Conservation (phyloP, 1,284 basidiomycete genomes). For the Peniophora sp. region DNA sequence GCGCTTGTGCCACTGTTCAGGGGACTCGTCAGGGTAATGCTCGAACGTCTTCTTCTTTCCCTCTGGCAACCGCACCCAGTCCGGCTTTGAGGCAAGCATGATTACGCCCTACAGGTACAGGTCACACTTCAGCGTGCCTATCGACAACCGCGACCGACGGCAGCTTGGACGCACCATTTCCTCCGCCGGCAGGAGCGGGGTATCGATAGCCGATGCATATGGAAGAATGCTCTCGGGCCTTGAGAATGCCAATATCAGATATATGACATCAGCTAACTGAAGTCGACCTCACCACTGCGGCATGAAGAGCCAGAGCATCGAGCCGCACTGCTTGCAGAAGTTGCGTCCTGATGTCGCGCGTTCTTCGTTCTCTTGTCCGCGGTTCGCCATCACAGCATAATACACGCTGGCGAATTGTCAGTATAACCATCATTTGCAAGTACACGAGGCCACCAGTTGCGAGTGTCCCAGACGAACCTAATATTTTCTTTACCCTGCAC, state of each 20-base stretch:
- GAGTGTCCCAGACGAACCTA: conserved; percentile 26
- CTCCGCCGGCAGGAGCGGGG: conserved; percentile 36
- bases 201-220: conserved; percentile 54
- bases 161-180: too few species aligned
- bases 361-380: conserved; percentile 34
- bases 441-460: too few species aligned
- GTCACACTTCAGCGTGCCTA: too few species aligned
- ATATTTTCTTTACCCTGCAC: conserved; percentile 45
- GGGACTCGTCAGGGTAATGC: conserved; percentile 33
- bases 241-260: not conserved
- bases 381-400: conserved; percentile 45
- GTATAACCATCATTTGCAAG: not conserved
- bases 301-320: conserved; percentile 57
- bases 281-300: conserved; percentile 31
- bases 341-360: conserved; percentile 41
- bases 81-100: conserved; percentile 41
- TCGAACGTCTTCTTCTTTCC: conserved; percentile 39
- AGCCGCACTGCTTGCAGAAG: conserved; percentile 50
- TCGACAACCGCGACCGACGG: too few species aligned
- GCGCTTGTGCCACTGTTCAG: too few species aligned
- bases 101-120: conserved; percentile 35
- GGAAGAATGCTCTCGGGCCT: conserved; percentile 57
- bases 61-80: conserved; percentile 52
- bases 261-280: not conserved
- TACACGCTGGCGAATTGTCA: conserved; percentile 34